Base-by-base conservation (phyloP, 495 filamentous ascomycete genomes). In the Penicillium cataractarum region DNA sequence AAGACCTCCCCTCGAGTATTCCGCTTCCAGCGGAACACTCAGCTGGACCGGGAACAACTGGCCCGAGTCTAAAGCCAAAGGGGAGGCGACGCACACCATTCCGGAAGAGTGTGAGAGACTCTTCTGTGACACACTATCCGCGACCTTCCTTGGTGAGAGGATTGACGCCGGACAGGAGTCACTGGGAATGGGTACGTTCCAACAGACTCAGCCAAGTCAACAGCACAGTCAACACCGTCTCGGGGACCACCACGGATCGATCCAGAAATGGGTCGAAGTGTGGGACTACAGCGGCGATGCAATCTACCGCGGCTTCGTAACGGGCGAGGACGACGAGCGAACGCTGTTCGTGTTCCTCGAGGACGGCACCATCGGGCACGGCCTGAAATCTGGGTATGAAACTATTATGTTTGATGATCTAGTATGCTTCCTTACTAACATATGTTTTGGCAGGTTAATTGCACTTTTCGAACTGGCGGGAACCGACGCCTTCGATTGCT, bases 21-120 rank as follows among this genome's bases (percentile, higher is more conserved):
- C 83, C 71, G 83, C 82, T 76, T 80, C 86, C 80, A 75, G 83
- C 72, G 72, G 86, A 83, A 71, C 80, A 85, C 31, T 37, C 73
- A 82, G 78, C 71, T 81, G 72, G 72, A 53, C 71, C 56, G 71
- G 71, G 50, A 69, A 71, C 35, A 68, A 63, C 58, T 62, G 71
- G 71, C 60, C 72, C 75, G 83, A 79, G 75, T 75, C 86, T 73
- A 85, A 85, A 84, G 89, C 86, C 73, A 86, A 85, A 84, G 89
- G 87, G 89, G 93, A 92, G 90, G 93, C 93, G 86, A 85, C 90
- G 89, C 87, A 92, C 79, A 87, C 86, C 81, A 96, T 97, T 84
- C 90, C 89, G 92, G 93, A 87, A 92, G 92, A 97, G 91, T 96
- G 93, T 97, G 93, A 97, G 93, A 97, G 93, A 80, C 93, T 97